Conservation (phyloP, 2,329 filamentous ascomycete genomes). For the Xylaria sp. region DNA sequence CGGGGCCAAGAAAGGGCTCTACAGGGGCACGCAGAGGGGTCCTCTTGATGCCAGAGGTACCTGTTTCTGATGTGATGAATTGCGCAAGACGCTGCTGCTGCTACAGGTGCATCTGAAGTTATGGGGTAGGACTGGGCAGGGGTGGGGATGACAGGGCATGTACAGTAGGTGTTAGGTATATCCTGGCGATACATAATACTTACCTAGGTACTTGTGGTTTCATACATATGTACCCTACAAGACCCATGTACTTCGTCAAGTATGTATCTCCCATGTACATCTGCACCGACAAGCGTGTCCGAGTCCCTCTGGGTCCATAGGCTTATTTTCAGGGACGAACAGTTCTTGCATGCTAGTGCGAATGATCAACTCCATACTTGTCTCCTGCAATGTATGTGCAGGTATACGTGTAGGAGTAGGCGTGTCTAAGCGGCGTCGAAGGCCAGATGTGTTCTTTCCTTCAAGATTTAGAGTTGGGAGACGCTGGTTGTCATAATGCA, state of each 20-base stretch:
- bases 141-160: background rate
- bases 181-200: background rate
- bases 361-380: background rate
- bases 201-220: background rate
- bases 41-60: conserved; percentile 9
- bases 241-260: conserved; percentile 2
- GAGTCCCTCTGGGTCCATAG: background rate
- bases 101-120: conserved; percentile 24
- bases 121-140: conserved; percentile 11
- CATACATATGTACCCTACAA: background rate
- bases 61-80: conserved; percentile 22
- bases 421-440: background rate
- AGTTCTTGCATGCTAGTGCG: background rate
- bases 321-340: conserved; percentile 14
- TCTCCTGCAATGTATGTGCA: too few relatives aligned
- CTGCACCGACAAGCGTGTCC: background rate
- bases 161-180: too few relatives aligned
- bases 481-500: background rate
- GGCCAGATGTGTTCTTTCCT: background rate
- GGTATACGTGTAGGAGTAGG: background rate
- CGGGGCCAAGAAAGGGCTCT: conserved; percentile 10
- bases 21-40: conserved; percentile 14
- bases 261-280: conserved; percentile 5
- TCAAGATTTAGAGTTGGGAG: conserved; percentile 3
- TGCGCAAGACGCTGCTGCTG: conserved; percentile 16